Percentiles rank a stretch among this genome's conserved stretches.
These are phyloP conservation scores for Fusarium albidum DNA, from an alignment of 2,329 filamentous ascomycete species.

Conservation along the genomic window DNA sequence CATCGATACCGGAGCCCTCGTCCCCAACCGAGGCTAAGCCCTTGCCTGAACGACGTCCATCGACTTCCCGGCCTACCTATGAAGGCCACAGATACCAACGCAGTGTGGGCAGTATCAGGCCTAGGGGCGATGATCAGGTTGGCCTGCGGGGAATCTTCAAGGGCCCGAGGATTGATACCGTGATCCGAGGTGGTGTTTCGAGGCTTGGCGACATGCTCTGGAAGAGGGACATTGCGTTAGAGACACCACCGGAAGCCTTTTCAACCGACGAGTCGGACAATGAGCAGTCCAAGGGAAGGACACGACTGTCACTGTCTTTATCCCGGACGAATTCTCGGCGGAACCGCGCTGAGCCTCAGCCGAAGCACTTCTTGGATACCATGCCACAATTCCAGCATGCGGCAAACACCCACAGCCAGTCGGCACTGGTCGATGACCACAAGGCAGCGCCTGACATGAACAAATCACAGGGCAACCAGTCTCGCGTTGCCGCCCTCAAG, in stretches of 20 bases:
- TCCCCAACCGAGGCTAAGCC: slow-evolving; percentile 45
- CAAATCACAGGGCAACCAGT: slow-evolving; percentile 45
- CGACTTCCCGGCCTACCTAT: slow-evolving; percentile 48
- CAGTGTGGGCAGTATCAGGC: slow-evolving; percentile 58
- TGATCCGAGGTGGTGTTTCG: slow-evolving; percentile 68
- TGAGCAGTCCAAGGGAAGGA: slow-evolving; percentile 52
- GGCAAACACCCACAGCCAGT: slow-evolving; percentile 36
- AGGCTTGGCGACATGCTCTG: slow-evolving; percentile 66
- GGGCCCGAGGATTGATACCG: slow-evolving; percentile 75
- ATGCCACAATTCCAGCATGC: slow-evolving; percentile 59
- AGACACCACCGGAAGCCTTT: slow-evolving; percentile 48
- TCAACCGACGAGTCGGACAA: slow-evolving; percentile 60
- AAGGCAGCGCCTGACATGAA: slow-evolving; percentile 24
- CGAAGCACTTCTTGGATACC: slow-evolving; percentile 58
- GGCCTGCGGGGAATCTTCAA: slow-evolving; percentile 76
- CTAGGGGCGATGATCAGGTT: slow-evolving; percentile 46
- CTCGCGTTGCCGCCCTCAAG: slow-evolving; percentile 58
- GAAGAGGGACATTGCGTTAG: slow-evolving; percentile 56
- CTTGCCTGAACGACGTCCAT: slow-evolving; percentile 39
- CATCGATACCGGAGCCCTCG: slow-evolving; percentile 40
- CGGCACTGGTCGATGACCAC: slow-evolving; percentile 21
- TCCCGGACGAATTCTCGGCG: slow-evolving; percentile 47
- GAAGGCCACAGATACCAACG: slow-evolving; percentile 58
- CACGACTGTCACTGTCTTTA: slow-evolving; percentile 46
- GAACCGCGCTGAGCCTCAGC: slow-evolving; percentile 42